A percentile compares a stretch with the other conserved stretches of the same genome.
Evolutionary conservation across 257 asterid species (phyloP).

Genomic region (Solanum bulbocastanum): DNA sequence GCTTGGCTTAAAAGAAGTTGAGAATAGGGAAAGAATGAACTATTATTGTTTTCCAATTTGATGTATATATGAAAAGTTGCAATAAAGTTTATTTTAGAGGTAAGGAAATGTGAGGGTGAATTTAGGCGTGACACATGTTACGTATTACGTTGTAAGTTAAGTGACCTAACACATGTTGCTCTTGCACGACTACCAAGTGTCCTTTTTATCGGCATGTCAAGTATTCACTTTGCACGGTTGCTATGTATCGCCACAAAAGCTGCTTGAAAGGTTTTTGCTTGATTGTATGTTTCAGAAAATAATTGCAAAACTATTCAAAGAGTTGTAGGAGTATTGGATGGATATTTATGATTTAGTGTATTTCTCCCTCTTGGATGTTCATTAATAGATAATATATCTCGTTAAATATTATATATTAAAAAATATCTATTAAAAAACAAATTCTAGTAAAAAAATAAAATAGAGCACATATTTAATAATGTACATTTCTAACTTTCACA

Average conservation of each 20-base stretch:
- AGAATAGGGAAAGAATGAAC: neutral
- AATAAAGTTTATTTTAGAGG: neutral
- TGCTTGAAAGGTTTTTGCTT: neutral
- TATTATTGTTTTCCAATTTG: neutral
- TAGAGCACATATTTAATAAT: no score
- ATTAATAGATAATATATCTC: no score
- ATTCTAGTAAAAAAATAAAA: no score
- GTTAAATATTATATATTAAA: no score
- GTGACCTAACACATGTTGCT: neutral
- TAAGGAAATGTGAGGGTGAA: neutral
- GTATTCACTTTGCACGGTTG: neutral
- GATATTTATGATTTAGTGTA: no score
- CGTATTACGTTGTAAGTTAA: neutral
- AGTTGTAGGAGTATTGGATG: no score
- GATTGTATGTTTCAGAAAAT: no score
- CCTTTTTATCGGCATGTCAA: no score
- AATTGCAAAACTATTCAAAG: no score
- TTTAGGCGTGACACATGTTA: neutral
- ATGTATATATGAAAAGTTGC: neutral
- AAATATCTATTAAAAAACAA: no score
- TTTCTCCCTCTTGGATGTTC: no score
- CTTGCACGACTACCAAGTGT: neutral
- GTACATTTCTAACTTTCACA: no score
- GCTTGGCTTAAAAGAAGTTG: neutral
- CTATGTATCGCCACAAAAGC: neutral